Evolutionary conservation across 768 basidiomycete genomes (phyloP), one percentile per base, ranked within the genome.

Genomic region (Leccinum rimulosum): DNA sequence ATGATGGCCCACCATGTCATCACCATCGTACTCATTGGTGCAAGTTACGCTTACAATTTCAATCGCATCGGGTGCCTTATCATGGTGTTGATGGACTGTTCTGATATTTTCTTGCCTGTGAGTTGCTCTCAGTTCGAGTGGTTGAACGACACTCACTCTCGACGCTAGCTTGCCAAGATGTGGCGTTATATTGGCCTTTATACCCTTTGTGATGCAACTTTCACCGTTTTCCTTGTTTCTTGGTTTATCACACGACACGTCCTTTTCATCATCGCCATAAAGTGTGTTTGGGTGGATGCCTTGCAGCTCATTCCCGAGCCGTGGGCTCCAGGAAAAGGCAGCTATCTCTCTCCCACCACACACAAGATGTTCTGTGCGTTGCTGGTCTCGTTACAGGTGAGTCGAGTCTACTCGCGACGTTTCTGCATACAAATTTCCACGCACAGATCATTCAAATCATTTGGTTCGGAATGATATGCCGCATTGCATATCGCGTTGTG

Each of bases 1-100:
- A 98, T 98, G 96, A 90, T 98, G 83, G 77, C 87, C 27, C 97
- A 99, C 77, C 97, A 99, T 71, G 70, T 96, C 65, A 89, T 98
- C 64, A 96, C 95, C 12, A 82, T 95, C 60, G 69, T 80, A 52
- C 83, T 99, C 61, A 85, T 98, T 75, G 74, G 79, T 35, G 68
- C 78, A 43, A 94, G 91, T 73, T 98, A 97, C 75, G 80, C 81
- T 60, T 84, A 80, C 70, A 89, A 95, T 74, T 88, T 87, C 70
- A 96, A 93, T 9, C 89, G 95, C 49, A 83, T 95, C 48, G 97
- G 97, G 15, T 92, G 89, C 65, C 77, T 94, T 50, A 86, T 97
- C 60, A 88, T 97, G 83, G 82, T 92, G 53, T 76, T 97, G 36
- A 95, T 98, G 93, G 97, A 99, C 70, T 87, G 84, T 70, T 91